Conservation (phyloP, 129 eudicot species). For the Chrysanthemum makinoi region DNA sequence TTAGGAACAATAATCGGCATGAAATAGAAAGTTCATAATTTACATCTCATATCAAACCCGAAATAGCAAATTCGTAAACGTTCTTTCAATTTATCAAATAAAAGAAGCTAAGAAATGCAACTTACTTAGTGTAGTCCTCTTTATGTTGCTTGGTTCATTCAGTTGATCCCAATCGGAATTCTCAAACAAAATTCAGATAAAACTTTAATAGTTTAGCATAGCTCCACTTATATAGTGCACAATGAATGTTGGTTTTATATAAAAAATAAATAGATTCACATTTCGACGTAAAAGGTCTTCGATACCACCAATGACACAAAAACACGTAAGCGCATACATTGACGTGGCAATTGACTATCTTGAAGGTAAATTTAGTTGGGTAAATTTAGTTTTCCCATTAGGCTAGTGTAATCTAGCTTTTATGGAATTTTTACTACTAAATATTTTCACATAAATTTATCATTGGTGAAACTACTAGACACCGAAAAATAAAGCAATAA, state of each 20-base stretch:
- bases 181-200: conserved; percentile 11
- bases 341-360: conserved; percentile 2
- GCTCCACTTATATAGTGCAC: conserved; percentile 3
- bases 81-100: background rate
- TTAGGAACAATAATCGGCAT: background rate
- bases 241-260: background rate
- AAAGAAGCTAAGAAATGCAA: background rate
- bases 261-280: background rate
- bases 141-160: background rate
- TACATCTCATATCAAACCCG: background rate
- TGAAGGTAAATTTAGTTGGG: conserved; percentile 9
- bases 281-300: background rate
- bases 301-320: conserved; percentile 10
- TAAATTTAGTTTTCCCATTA: no score
- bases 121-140: conserved; percentile 8
- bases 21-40: background rate
- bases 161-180: background rate
- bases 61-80: background rate
- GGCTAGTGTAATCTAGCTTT: no score
- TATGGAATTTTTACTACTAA: no score
- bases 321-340: background rate
- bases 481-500: no score
- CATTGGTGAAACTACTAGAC: no score
- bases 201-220: conserved; percentile 16
- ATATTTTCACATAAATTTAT: no score